Conservation (phyloP, 2,329 filamentous ascomycete genomes). For the Alternaria rosae region DNA sequence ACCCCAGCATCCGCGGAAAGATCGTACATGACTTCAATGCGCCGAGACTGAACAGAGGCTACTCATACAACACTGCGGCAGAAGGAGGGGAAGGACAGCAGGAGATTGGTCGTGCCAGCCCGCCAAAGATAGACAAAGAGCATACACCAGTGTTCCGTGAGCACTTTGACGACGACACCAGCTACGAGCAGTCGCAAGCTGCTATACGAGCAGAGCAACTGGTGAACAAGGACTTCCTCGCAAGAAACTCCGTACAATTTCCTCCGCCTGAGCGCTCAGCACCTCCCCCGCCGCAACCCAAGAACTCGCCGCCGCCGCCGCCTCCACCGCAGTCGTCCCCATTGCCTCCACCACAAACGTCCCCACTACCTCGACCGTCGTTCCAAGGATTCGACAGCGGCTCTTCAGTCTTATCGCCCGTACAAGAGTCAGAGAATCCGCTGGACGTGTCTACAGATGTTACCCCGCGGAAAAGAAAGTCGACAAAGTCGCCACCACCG, state of each 20-base stretch:
- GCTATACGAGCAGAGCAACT: constrained; percentile 57
- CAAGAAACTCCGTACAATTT: constrained; percentile 51
- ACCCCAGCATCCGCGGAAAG: constrained; percentile 68
- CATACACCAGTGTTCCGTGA: constrained; percentile 68
- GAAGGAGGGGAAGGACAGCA: constrained; percentile 25
- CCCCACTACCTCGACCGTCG: constrained; percentile 20
- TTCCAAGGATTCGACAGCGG: constrained; percentile 30
- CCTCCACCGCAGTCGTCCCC: constrained; percentile 12
- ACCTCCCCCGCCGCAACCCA: constrained; percentile 21
- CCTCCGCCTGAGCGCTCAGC: constrained; percentile 33
- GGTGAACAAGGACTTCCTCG: constrained; percentile 58
- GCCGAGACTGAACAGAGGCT: constrained; percentile 59
- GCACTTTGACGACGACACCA: constrained; percentile 64
- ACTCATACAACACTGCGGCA: constrained; percentile 45
- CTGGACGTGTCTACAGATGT: constrained; percentile 33
- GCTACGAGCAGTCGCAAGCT: constrained; percentile 49
- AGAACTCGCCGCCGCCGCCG: constrained; percentile 21
- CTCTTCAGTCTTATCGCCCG: constrained; percentile 43
- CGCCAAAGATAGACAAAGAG: constrained; percentile 49
- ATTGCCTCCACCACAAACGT: constrained; percentile 13
- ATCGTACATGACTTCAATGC: constrained; percentile 71
- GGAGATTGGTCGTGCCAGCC: constrained; percentile 39
- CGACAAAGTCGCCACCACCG: constrained; percentile 47
- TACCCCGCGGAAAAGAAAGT: constrained; percentile 42
- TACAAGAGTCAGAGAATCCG: constrained; percentile 42